phyloP scores from a whole-genome alignment of 225 moss, liverwort and hornwort genomes.

The Polytrichum formosum region DNA sequence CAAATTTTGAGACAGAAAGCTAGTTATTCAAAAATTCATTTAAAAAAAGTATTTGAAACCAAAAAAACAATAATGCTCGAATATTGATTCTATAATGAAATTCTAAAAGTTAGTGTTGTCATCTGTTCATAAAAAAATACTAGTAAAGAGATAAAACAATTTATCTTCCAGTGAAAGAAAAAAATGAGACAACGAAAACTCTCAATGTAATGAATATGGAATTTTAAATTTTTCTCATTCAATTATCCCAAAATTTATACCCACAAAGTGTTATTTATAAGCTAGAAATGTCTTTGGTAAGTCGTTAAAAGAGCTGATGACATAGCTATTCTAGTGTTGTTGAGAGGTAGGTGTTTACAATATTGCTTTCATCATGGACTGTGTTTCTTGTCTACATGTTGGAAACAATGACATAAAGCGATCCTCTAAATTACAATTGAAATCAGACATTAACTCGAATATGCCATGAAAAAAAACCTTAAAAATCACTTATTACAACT shows the following conservation, averaged over 20 bases:
- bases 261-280: not conserved
- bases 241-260: constrained; percentile 1
- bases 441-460: not conserved
- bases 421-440: too few species aligned
- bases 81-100: too few species aligned
- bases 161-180: too few species aligned
- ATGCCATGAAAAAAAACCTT: not conserved
- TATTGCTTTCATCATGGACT: not conserved
- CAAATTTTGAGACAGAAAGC: too few species aligned
- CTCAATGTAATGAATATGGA: not conserved
- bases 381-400: not conserved
- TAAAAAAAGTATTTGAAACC: too few species aligned
- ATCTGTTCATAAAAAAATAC: too few species aligned
- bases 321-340: not conserved
- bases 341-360: not conserved
- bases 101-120: too few species aligned
- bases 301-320: not conserved
- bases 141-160: too few species aligned
- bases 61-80: too few species aligned
- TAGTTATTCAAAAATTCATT: too few species aligned
- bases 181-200: too few species aligned
- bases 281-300: not conserved
- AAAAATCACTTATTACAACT: not conserved
- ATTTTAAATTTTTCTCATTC: not conserved
- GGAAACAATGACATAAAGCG: too few species aligned